phyloP scores from a whole-genome alignment of 2,329 filamentous ascomycete genomes.

The Parastagonospora avenae region DNA sequence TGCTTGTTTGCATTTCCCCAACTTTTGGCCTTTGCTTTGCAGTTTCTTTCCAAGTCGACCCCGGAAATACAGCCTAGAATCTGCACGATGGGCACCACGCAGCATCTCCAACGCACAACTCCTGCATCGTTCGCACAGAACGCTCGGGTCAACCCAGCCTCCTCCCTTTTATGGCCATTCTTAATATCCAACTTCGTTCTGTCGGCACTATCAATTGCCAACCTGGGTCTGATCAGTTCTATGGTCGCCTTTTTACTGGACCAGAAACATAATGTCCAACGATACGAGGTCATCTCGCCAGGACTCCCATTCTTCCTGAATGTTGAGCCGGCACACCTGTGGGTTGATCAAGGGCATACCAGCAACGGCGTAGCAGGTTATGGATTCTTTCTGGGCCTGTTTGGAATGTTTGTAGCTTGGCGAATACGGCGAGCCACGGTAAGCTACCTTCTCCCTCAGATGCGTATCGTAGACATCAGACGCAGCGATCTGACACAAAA shows the following conservation, averaged over 20 bases:
- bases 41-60: background rate
- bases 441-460: background rate
- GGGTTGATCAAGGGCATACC: conserved; percentile 37
- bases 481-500: conserved; percentile 1
- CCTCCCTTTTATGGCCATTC: conserved; percentile 19
- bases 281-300: conserved; percentile 31
- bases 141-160: background rate
- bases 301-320: conserved; percentile 23
- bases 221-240: conserved; percentile 37
- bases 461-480: background rate
- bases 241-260: conserved; percentile 41
- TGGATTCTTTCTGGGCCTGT: conserved; percentile 39
- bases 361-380: conserved; percentile 39
- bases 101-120: conserved; percentile 5
- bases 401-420: conserved; percentile 37
- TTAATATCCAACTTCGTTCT: conserved; percentile 30
- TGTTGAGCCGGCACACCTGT: conserved; percentile 32
- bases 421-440: conserved; percentile 23
- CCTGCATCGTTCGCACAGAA: conserved; percentile 8
- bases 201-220: conserved; percentile 35
- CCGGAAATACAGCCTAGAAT: background rate
- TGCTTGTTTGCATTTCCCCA: background rate
- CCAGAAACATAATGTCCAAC: conserved; percentile 33
- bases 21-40: background rate
- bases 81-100: conserved; percentile 12